Base-by-base conservation (phyloP, 108 stramenopile species). In the Conticribra weissflogii region DNA sequence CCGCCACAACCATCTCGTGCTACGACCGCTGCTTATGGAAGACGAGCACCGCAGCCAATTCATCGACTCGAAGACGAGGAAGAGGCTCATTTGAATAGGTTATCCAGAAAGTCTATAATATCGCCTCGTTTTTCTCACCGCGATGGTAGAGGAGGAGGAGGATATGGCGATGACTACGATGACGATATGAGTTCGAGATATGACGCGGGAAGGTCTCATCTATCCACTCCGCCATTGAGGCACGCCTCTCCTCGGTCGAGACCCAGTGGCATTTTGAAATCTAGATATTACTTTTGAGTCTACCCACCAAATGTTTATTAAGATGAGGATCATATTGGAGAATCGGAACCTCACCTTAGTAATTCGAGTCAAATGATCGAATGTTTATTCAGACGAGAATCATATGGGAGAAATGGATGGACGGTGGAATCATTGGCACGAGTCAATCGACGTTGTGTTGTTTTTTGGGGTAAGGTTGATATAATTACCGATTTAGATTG, bases 221-320 rank as follows among this genome's bases (percentile, higher is more conserved):
- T 44, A 22, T 25, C 62, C 5, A 33, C 47, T 8, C 62, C 4
- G 27, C 29, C 25, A 23, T 17, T 16, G 19, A 63, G 46, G 28
- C 62, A 48, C 3, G 24, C 23, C 25, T 47, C 27, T 57, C 56
- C 56, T n/a, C 27, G 28, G 1, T 30, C 28, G 18, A 23, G 31
- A 28, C 28, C 56, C n/a, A 57, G 29, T 32, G 56, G 56, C 12
- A 57, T 57, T 30, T 16, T 57, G 30, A 57, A 57, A 57, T 57
- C 56, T 17, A 57, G 28, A 1, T 57, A 57, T 30, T 57, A 57
- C 56, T n/a, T 57, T 2, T 57, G 28, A 28, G 18, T 17, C 16
- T 21, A 54, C 2, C 4, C 18, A 23, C 23, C 22, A 7, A 24
- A 2, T 54, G 18, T 7, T 16, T 54, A n/a, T n/a, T n/a, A n/a